Evolutionary conservation across 768 basidiomycete species (phyloP), one percentile per base, ranked within the genome.

Genomic region (Phanerochaete sordida): DNA sequence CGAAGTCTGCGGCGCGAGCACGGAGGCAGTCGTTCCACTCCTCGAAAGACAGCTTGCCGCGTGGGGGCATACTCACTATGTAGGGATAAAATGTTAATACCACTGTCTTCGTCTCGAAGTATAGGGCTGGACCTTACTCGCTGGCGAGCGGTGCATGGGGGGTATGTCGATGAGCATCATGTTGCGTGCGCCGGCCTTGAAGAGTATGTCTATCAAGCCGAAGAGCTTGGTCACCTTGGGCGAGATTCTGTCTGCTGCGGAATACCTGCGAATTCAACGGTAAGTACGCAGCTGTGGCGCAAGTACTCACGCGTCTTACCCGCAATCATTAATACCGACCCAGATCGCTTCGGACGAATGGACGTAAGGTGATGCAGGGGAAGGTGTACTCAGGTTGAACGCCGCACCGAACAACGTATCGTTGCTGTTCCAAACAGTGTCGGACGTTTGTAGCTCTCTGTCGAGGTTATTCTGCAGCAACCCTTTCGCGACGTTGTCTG

Each of bases 241-340:
- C 2, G 50, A 30, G 30, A 51, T 27, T 3, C 23, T 15, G 8
- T 45, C 39, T n/a, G 43, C 28, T 11, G 30, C 50, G 5, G 19
- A 51, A 33, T 51, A 51, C 30, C 50, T 51, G 13, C 11, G 3
- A 12, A 1, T 16, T 27, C 48, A 19, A 51, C 30, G 6, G 16
- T 31, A 15, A 43, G 4, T 11, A 43, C 19, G 8, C 9, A 26
- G 6, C 15, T 11, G 9, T 3, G 30, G n/a, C 9, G 50, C 50
- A 12, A 28, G 15, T 77, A 54, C 11, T 43, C 11, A 19, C 19
- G 8, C 19, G 39, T 7, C 78, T 55, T 68, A 83, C 82, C 76
- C 82, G 75, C 81, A 80, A 70, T 87, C 86, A 60, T 88, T 88
- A 57, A 87, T 86, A 3, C 87, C 86, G 47, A 86, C 73, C 84